Conservation (phyloP, 805 yeast genomes). For the Saccharomycopsis sp. region DNA sequence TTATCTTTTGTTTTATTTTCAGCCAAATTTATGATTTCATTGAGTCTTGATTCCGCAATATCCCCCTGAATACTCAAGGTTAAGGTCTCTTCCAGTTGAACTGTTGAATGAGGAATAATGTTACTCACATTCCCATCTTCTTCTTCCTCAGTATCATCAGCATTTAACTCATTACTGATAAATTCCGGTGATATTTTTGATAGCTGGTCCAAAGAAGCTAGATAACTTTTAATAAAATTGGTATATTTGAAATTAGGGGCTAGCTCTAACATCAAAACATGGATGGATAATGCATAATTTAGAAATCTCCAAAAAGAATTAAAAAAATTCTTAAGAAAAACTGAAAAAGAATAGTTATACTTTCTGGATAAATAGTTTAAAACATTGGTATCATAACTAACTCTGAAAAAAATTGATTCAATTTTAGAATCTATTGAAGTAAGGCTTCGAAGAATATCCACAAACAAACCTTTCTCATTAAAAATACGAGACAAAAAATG, state of each 20-base stretch:
- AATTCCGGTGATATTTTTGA: conserved; percentile 10
- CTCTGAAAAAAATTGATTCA: conserved; percentile 6
- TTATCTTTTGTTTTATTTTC: background rate
- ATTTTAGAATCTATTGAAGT: conserved; percentile 2
- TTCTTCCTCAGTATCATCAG: background rate
- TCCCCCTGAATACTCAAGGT: conserved; percentile 5
- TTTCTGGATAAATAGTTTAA: background rate
- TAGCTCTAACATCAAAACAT: conserved; percentile 11
- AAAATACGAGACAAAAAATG: no score
- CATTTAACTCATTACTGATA: conserved; percentile 1
- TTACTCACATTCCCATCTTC: background rate
- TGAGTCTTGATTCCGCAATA: conserved; percentile 6
- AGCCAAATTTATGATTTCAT: background rate
- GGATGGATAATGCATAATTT: conserved; percentile 9
- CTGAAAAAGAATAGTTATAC: background rate
- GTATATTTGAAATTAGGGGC: conserved; percentile 8
- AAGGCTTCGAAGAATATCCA: background rate
- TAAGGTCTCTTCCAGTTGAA: conserved; percentile 1
- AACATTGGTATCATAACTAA: conserved; percentile 3
- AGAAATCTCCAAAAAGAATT: conserved; percentile 7
- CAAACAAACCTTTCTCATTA: background rate
- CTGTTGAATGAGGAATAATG: background rate
- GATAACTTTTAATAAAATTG: conserved; percentile 6
- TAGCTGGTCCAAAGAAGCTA: conserved; percentile 12
- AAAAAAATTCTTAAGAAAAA: conserved; percentile 3